Base-by-base conservation (phyloP, 73 alveolate species). In the Tetrahymena elliotti region DNA sequence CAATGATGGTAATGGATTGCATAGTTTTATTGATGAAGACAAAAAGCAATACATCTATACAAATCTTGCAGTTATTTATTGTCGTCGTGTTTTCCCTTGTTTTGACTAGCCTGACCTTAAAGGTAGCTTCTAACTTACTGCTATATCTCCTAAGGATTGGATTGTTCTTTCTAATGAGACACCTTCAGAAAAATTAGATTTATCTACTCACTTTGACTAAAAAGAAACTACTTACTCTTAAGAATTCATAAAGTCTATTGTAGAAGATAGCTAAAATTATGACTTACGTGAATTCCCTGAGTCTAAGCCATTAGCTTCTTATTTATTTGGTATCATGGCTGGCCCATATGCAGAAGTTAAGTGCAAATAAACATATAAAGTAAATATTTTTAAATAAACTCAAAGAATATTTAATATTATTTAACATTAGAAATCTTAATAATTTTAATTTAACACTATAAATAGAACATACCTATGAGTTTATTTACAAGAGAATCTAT, bases 51-150 rank as follows among this genome's bases (percentile, higher is more conserved):
- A 99, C 95, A 97, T 99, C 40, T 98, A 98, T 95, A 97, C 99
- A 27, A 99, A 99, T 95, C 97, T 98, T 83, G 99, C 98, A 92
- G 99, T 99, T 10, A 98, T 97, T 97, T 98, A 96, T 96, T 98
- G 99, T 96, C 97, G 98, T 97, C 97, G 99, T 97, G 97, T 98
- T 96, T 98, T 99, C 98, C 99, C 99, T 38, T 98, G 99, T 93
- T 98, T 99, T 96, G 99, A 99, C 95, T 98, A 99, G 96, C 99
- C 99, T 40, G 99, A 99, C 96, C 84, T 99, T 54, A 99, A 98
- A 96, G 99, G 99, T 33, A 93, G 96, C 39, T 94, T 99, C 52
- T 96, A 93, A 22, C 96, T 99, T 33, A 95, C 98, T 54, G 99
- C 98, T 11, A 95, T 97, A 2, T 97, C 99, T 38, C 99, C 99